Percentiles rank a stretch among this genome's conserved stretches.
Conservation (phyloP, 2,329 filamentous ascomycete genomes). For the Ramularia endophylla region DNA sequence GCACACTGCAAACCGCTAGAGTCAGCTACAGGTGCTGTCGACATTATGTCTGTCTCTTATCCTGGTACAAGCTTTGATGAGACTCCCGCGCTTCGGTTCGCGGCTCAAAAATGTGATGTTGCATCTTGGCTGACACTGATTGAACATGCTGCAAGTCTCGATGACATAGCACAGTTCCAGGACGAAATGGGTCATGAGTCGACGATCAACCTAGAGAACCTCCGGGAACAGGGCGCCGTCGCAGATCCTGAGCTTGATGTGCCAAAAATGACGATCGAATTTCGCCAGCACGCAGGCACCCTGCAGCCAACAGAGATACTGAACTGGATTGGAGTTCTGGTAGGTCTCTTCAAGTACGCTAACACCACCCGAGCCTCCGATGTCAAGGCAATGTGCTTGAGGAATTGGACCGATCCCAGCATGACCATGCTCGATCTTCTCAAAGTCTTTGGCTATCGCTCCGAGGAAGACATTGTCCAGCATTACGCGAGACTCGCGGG, state of each 20-base stretch:
- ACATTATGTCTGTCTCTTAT: not conserved
- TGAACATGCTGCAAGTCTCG: conserved; percentile 6
- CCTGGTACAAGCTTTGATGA: conserved; percentile 1
- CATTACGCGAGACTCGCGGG: conserved; percentile 11
- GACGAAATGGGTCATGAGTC: conserved; percentile 1
- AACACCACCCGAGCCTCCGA: conserved; percentile 4
- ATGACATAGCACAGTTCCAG: conserved; percentile 7
- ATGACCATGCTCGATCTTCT: conserved; percentile 8
- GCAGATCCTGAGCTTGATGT: too few species aligned
- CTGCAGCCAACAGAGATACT: conserved; percentile 19
- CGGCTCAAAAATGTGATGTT: conserved; percentile 6
- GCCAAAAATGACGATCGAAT: conserved; percentile 26
- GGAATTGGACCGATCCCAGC: conserved; percentile 4
- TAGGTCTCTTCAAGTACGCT: conserved; percentile 6
- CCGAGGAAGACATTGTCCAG: not conserved
- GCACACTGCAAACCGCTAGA: not conserved
- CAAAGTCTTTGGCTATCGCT: conserved; percentile 2
- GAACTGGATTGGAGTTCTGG: conserved; percentile 25
- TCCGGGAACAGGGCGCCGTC: too few species aligned
- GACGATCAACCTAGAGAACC: conserved; percentile 13
- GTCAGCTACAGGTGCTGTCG: too few species aligned
- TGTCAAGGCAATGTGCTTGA: conserved; percentile 3
- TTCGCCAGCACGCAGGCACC: conserved; percentile 27
- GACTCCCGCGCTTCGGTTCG: conserved; percentile 1
- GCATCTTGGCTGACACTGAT: conserved; percentile 10